These are phyloP conservation scores for Tulasnella sp. DNA, from an alignment of 768 basidiomycete species.

Conservation along the genomic window DNA sequence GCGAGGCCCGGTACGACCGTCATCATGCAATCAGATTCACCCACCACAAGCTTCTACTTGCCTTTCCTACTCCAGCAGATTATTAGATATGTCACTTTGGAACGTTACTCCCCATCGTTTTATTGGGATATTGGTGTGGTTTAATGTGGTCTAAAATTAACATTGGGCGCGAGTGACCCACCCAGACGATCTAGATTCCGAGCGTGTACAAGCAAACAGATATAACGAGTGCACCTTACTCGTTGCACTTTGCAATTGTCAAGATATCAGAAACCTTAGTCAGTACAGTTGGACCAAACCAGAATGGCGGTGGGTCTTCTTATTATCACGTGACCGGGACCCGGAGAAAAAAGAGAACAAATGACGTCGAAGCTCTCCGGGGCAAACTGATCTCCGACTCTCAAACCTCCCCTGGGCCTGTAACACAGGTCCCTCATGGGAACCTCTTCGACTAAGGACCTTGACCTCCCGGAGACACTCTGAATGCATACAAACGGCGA, in stretches of 20 bases:
- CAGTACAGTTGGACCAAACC: background rate
- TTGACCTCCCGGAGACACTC: background rate
- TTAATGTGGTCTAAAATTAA: too few relatives aligned
- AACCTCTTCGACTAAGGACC: background rate
- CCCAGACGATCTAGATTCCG: too few relatives aligned
- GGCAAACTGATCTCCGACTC: background rate
- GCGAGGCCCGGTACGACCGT: too few relatives aligned
- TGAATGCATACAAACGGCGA: background rate
- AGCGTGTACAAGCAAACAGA: too few relatives aligned
- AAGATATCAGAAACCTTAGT: background rate
- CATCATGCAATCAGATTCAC: too few relatives aligned
- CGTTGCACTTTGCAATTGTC: background rate
- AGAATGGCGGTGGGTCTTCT: background rate
- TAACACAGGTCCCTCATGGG: background rate
- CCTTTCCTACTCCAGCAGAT: too few relatives aligned
- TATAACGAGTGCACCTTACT: too few relatives aligned
- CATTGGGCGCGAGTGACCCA: too few relatives aligned
- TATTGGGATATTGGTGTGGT: too few relatives aligned
- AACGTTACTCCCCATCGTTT: too few relatives aligned
- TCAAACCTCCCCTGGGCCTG: background rate
- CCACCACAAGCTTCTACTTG: too few relatives aligned
- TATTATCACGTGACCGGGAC: background rate
- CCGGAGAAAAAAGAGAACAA: background rate
- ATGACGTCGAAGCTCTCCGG: background rate
- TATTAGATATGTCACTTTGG: too few relatives aligned